Conservation (phyloP, 1,139 yeast species). For the Protomyces lactucae-debilis region DNA sequence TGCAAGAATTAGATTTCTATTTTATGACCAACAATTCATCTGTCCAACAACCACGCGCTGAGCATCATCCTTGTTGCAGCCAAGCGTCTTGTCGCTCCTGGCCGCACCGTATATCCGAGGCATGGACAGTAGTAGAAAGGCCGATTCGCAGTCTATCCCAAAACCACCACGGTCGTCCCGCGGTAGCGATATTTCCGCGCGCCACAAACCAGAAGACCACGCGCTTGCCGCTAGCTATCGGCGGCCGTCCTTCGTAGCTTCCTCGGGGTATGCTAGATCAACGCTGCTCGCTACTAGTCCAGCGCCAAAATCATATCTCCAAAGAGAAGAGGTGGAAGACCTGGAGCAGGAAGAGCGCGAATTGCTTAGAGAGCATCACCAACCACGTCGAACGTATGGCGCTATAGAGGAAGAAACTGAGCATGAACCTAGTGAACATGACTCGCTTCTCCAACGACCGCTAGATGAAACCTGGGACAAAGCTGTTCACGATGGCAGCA, state of each 20-base stretch:
- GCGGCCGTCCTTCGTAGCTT: conserved; percentile 19
- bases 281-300: conserved; percentile 7
- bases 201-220: background rate
- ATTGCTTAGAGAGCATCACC: conserved; percentile 5
- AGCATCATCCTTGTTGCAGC: too few relatives aligned
- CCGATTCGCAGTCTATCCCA: background rate
- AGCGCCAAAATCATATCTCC: conserved; percentile 4
- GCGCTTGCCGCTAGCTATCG: conserved; percentile 9
- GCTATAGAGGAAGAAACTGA: background rate
- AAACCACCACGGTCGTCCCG: background rate
- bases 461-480: conserved; percentile 3
- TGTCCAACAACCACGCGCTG: too few relatives aligned
- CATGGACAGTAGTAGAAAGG: too few relatives aligned
- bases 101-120: too few relatives aligned
- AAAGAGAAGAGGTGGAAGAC: conserved; percentile 23
- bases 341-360: conserved; percentile 23
- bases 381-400: background rate
- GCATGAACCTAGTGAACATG: background rate
- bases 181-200: background rate
- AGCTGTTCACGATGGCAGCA: conserved; percentile 8
- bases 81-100: too few relatives aligned
- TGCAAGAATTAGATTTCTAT: too few relatives aligned
- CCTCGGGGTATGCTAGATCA: conserved; percentile 9
- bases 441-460: background rate
- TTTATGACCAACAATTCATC: too few relatives aligned